phyloP scores from a whole-genome alignment of 306 rosid genomes.

The Elaeagnus macrophylla region DNA sequence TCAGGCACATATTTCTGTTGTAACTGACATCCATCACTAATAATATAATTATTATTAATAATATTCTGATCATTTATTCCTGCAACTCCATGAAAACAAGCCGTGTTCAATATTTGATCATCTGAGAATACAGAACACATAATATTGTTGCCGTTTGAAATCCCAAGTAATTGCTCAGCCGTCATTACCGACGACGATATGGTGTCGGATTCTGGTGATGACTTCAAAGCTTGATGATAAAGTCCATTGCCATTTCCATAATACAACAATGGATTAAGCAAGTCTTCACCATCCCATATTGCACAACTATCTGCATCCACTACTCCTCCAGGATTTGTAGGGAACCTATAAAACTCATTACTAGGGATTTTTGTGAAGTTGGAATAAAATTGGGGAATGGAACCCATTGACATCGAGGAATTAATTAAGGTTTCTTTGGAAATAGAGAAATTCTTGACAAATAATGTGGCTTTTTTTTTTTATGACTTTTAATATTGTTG shows the following conservation, averaged over 20 bases:
- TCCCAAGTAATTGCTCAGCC: slow-evolving; percentile 17
- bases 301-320: not conserved
- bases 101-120: slow-evolving; percentile 20
- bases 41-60: slow-evolving; percentile 8
- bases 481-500: not conserved
- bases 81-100: slow-evolving; percentile 23
- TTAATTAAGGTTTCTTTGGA: slow-evolving; percentile 1
- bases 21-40: slow-evolving; percentile 21
- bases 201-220: slow-evolving; percentile 12
- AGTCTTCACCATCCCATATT: slow-evolving; percentile 25
- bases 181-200: slow-evolving; percentile 25
- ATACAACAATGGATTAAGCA: not conserved
- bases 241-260: not conserved
- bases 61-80: slow-evolving; percentile 4
- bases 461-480: not conserved
- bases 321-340: slow-evolving; percentile 9
- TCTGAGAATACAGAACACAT: slow-evolving; percentile 19
- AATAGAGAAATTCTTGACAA: not conserved
- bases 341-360: slow-evolving; percentile 16
- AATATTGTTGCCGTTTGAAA: slow-evolving; percentile 20
- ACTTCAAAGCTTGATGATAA: not conserved
- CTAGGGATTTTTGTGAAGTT: slow-evolving; percentile 32
- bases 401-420: slow-evolving; percentile 56
- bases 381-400: slow-evolving; percentile 35
- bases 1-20: slow-evolving; percentile 6